Evolutionary conservation across 2,329 filamentous ascomycete species (phyloP).

Genomic region (Elsinoe batatas): DNA sequence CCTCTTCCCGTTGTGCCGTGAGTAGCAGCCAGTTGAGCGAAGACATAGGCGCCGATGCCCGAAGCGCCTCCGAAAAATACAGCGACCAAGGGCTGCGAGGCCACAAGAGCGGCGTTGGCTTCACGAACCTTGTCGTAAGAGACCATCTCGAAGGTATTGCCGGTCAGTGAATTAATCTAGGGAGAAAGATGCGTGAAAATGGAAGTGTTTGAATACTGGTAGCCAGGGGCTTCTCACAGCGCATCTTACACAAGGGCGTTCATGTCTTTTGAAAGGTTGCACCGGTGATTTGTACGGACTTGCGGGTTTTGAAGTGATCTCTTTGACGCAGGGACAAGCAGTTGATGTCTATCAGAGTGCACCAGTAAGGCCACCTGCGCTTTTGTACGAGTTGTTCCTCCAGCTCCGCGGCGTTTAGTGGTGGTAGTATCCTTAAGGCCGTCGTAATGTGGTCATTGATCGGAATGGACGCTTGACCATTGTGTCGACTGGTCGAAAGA

Average conservation of each 20-base stretch:
- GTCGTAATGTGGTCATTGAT: neutral
- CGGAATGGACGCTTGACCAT: too few species aligned
- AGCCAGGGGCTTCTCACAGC: too few species aligned
- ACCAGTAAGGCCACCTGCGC: neutral
- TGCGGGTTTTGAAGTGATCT: too few species aligned
- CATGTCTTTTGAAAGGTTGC: too few species aligned
- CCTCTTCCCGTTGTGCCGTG: constrained; percentile 14
- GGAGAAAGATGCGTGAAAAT: too few species aligned
- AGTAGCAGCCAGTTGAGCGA: constrained; percentile 15
- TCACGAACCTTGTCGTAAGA: neutral
- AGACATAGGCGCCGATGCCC: constrained; percentile 19
- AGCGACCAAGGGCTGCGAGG: constrained; percentile 15
- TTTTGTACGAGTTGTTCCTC: neutral
- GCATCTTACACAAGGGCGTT: too few species aligned
- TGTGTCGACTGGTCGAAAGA: too few species aligned
- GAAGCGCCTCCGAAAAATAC: constrained; percentile 19
- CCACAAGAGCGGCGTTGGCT: neutral
- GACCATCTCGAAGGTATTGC: neutral
- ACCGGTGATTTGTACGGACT: too few species aligned
- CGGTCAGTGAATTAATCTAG: too few species aligned
- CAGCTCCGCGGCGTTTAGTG: neutral
- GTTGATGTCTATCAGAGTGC: too few species aligned
- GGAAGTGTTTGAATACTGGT: too few species aligned
- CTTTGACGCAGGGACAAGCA: too few species aligned
- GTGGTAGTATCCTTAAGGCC: neutral